Percentiles rank a stretch among this genome's conserved stretches.
Conservation (phyloP, 31 red algal species). For the Bonnemaisonia californica region DNA sequence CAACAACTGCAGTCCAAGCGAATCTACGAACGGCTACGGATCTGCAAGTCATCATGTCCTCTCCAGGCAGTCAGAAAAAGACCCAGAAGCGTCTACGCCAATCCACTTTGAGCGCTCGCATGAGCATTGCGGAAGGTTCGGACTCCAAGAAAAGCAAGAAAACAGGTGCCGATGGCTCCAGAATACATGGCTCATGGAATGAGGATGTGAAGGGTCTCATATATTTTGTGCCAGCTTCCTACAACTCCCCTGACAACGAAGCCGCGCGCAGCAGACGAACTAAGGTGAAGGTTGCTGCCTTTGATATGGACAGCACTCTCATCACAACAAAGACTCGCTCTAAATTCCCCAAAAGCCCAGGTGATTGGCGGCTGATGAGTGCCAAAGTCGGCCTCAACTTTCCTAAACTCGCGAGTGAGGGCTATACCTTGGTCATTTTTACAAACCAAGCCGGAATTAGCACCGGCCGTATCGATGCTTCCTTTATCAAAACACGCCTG, state of each 20-base stretch:
- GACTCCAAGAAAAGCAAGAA: conserved; percentile 24
- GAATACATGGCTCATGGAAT: conserved; percentile 21
- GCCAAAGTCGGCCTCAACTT: conserved; percentile 24
- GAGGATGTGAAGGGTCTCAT: conserved; percentile 35
- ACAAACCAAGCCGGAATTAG: conserved; percentile 77
- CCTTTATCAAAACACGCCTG: conserved; percentile 41
- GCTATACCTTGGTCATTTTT: conserved; percentile 58
- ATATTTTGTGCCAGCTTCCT: conserved; percentile 29
- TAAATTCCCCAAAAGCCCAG: conserved; percentile 69
- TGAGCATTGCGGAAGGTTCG: neutral
- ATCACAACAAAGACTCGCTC: conserved; percentile 58
- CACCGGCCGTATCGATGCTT: conserved; percentile 34
- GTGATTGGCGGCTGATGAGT: conserved; percentile 51
- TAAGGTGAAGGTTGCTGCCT: conserved; percentile 54
- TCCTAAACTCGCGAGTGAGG: conserved; percentile 22
- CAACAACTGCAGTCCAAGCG: too few relatives aligned
- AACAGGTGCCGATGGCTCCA: neutral
- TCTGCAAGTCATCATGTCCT: too few relatives aligned
- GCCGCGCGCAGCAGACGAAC: neutral
- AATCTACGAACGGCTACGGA: too few relatives aligned
- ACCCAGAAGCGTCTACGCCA: conserved; percentile 60
- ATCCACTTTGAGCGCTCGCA: conserved; percentile 27
- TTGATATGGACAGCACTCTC: conserved; percentile 78
- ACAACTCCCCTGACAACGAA: conserved; percentile 15
- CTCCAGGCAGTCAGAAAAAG: neutral